phyloP scores from a whole-genome alignment of 768 basidiomycete genomes.

The Naganishia antarctica region DNA sequence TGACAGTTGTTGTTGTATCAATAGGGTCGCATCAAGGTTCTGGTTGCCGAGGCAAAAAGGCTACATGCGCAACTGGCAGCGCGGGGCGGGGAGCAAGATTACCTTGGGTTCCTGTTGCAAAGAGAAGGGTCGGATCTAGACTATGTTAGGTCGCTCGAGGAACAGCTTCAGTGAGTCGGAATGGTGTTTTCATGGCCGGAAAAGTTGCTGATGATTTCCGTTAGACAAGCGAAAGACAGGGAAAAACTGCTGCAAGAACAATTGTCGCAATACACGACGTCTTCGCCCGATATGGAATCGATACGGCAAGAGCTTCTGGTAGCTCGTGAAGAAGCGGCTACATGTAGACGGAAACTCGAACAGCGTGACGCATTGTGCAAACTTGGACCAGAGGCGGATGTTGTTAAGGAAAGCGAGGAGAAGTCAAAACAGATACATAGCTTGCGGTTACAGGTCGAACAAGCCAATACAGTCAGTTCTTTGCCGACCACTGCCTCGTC shows the following conservation, averaged over 20 bases:
- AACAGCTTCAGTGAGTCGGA: slow-evolving; percentile 57
- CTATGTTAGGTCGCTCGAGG: slow-evolving; percentile 57
- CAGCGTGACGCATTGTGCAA: slow-evolving; percentile 19
- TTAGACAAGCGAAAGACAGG: slow-evolving; percentile 58
- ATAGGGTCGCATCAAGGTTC: slow-evolving; percentile 66
- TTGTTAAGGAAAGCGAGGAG: slow-evolving; percentile 52
- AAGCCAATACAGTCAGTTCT: slow-evolving; percentile 63
- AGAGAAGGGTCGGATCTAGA: slow-evolving; percentile 50
- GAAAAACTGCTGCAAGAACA: slow-evolving; percentile 56
- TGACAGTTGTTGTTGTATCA: not conserved
- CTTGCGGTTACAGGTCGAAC: slow-evolving; percentile 61
- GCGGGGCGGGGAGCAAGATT: slow-evolving; percentile 62
- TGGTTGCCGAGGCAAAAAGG: slow-evolving; percentile 68
- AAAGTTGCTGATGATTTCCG: not conserved
- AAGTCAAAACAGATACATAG: slow-evolving; percentile 67
- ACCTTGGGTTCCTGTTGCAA: slow-evolving; percentile 67
- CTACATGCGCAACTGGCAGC: slow-evolving; percentile 75
- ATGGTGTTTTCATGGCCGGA: not conserved
- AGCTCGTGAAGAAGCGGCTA: slow-evolving; percentile 39
- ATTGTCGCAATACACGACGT: slow-evolving; percentile 52
- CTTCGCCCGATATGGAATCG: slow-evolving; percentile 51
- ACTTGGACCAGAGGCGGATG: slow-evolving; percentile 7
- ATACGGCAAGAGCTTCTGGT: slow-evolving; percentile 54
- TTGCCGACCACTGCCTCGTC: not conserved
- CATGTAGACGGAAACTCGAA: slow-evolving; percentile 34